Base-by-base conservation (phyloP, 164 flowering plant species). In the Dillenia suffruticosa region DNA sequence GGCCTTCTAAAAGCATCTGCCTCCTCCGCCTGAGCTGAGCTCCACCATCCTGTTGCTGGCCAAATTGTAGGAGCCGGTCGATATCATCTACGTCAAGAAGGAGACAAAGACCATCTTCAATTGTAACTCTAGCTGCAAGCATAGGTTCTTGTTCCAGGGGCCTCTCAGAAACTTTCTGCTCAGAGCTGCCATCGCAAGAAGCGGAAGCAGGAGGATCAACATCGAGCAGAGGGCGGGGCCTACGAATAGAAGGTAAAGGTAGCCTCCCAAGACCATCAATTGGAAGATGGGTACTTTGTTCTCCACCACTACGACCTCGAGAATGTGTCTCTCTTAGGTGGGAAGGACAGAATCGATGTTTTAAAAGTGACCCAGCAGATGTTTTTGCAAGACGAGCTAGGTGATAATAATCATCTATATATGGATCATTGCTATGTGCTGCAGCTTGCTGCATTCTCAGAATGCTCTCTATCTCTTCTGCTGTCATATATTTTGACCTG, bases 121-220 rank as follows among this genome's bases (percentile, higher is more conserved):
- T 78, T 5, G 90, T 68, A 32, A 90, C 79, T 70, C 97, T 81
- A 47, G 98, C 97, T 44, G 97, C 98, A 63, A 93, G 85, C 96
- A 93, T 82, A 6, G 98, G 98, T 64, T 93, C 98, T 72, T 93
- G 86, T 59, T 90, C 98, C 58, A 93, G 76, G 32, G 98, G 91
- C 78, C 76, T 88, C 72, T 88, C 92, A 40, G 82, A 46, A 10
- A 66, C 63, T 61, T 79, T 76, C 59, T 82, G 89, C 44, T 88
- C 96, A 51, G 61, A 26, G 49, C 65, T 65, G 11, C 82, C 81
- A 63, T 76, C 79, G 24, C 68, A 69, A 16, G 79, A 59, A 10
- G 73, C 51, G 17, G 79, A 62, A 22, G 77, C 59, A 15, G 89
- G 83, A 60, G 81, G 76, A 17, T 90, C 95, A 68, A 81, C 90